Percentiles rank a stretch among this genome's conserved stretches.
Conservation (phyloP, 164 flowering plant species). For the Liriodendron chinense region DNA sequence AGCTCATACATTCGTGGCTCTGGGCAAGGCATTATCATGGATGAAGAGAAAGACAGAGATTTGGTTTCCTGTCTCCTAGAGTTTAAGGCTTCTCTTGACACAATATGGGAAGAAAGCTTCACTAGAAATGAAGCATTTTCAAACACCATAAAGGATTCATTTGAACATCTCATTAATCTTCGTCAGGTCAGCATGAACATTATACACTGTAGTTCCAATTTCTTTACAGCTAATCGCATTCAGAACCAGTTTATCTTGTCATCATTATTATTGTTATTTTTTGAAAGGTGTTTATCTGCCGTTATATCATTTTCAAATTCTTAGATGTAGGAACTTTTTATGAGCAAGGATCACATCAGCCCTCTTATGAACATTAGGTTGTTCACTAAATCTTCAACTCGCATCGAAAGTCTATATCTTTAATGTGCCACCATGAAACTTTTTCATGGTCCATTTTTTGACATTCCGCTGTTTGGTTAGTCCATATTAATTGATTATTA, state of each 20-base stretch:
- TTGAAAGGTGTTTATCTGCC: too few relatives aligned
- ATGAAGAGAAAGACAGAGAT: slow-evolving; percentile 98
- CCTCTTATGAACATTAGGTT: neutral
- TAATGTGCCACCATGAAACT: too few relatives aligned
- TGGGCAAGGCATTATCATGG: slow-evolving; percentile 86
- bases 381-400: neutral
- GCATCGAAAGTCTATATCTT: too few relatives aligned
- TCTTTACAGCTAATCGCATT: neutral
- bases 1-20: slow-evolving; percentile 74
- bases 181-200: slow-evolving; percentile 62
- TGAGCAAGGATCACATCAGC: too few relatives aligned
- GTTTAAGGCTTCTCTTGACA: slow-evolving; percentile 87
- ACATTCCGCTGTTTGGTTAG: too few relatives aligned
- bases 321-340: too few relatives aligned
- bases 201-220: neutral
- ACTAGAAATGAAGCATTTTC: slow-evolving; percentile 75
- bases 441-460: too few relatives aligned
- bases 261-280: neutral
- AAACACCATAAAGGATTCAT: slow-evolving; percentile 88
- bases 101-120: slow-evolving; percentile 92
- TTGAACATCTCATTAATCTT: slow-evolving; percentile 94
- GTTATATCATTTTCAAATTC: too few relatives aligned
- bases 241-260: neutral
- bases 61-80: slow-evolving; percentile 81
- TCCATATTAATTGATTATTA: too few relatives aligned